phyloP scores from a whole-genome alignment of 805 yeast genomes.

The Tetrapisispora fleetii region DNA sequence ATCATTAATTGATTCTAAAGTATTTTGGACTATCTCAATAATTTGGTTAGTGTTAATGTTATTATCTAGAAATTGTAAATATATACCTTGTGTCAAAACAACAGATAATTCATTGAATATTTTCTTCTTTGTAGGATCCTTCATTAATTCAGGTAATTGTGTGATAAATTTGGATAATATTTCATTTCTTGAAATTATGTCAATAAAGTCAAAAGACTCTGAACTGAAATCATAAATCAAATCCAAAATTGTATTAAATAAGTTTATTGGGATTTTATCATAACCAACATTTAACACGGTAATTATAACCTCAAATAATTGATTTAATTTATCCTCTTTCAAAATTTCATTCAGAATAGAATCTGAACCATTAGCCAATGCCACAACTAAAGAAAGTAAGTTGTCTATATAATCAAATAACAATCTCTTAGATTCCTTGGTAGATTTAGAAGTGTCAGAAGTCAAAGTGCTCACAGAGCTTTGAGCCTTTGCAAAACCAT shows the following conservation, averaged over 20 bases:
- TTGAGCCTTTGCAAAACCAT: constrained; percentile 42
- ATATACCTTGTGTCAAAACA: constrained; percentile 31
- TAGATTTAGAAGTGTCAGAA: constrained; percentile 8
- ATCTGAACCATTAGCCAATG: constrained; percentile 54
- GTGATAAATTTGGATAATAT: constrained; percentile 12
- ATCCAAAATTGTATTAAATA: constrained; percentile 46
- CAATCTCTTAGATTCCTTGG: constrained; percentile 35
- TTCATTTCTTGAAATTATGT: constrained; percentile 11
- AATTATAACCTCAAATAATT: constrained; percentile 21
- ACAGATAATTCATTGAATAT: constrained; percentile 27
- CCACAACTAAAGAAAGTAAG: constrained; percentile 55
- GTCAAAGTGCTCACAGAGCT: constrained; percentile 38
- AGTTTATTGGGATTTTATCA: constrained; percentile 30
- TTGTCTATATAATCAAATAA: constrained; percentile 66
- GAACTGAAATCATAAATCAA: constrained; percentile 51
- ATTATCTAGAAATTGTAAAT: constrained; percentile 31
- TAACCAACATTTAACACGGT: constrained; percentile 23
- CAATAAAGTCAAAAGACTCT: constrained; percentile 46
- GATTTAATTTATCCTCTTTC: constrained; percentile 17
- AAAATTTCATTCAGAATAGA: constrained; percentile 42
- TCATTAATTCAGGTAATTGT: constrained; percentile 9
- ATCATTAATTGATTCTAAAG: constrained; percentile 20
- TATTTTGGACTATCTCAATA: constrained; percentile 16
- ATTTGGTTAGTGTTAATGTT: constrained; percentile 15
- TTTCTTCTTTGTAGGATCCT: neutral